Base-by-base conservation (phyloP, 208 protist genomes). In the Acanthamoeba triangularis region DNA sequence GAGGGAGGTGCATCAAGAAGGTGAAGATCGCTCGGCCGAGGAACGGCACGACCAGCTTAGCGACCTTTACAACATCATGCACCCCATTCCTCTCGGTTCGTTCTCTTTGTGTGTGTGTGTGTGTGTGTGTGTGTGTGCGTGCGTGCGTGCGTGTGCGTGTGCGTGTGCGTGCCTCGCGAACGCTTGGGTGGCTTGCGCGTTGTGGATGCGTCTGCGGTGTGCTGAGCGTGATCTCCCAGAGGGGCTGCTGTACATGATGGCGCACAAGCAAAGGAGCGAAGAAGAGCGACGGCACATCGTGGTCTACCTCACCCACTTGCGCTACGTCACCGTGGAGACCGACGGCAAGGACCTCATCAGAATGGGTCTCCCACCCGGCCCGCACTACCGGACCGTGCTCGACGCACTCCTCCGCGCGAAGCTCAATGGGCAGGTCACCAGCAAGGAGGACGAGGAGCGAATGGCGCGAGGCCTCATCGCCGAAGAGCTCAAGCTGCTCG, bases 201-300 rank as follows among this genome's bases (percentile, higher is more conserved):
- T n/a, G n/a, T n/a, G n/a, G n/a, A n/a, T n/a, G n/a, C n/a, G n/a
- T n/a, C n/a, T 47, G 41, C 52, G 18, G 18, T 56, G 52, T 56
- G 52, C 16, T 56, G 52, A 56, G 13, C 52, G 52, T 56, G 52
- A 2, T 14, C 20, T 20, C 14, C 30, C 82, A 90, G 82, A 90
- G 82, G 82, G 82, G 18, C 47, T 90, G n/a, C n/a, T 90, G 41
- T 90, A 90, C 82, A 90, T 93, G 88, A 67, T 93, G 59, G 63
- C 52, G 0, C 56, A 93, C n/a, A 93, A 76, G 37, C 33, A 76
- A n/a, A 49, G 74, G 88, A 93, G 20, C 47, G 88, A 93, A 54
- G 59, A 93, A 74, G 88, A 76, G 56, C 33, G 88, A 93, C 16
- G 88, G 61, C 44, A 54, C 28, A 76, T 93, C 35, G 44, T 56